Base-by-base conservation (phyloP, 495 filamentous ascomycete species). In the Penicillium tannophilum region DNA sequence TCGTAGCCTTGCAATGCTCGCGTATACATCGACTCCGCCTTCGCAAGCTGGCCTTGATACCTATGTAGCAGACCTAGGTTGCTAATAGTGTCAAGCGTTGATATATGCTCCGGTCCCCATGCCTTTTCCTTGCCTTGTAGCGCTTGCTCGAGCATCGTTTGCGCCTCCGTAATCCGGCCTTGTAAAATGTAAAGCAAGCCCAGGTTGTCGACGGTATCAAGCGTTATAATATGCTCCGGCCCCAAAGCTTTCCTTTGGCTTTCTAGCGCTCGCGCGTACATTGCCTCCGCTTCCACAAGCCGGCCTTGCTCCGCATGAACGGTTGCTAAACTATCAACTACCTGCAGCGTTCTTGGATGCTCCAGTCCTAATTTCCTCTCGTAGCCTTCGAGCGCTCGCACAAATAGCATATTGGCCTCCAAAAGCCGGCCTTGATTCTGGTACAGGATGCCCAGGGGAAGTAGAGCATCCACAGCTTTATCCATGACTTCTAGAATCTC, bases 61-160 rank as follows among this genome's bases (percentile, higher is more conserved):
- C n/a, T n/a, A n/a, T n/a, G n/a, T n/a, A n/a, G n/a, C n/a, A n/a
- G n/a, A n/a, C n/a, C n/a, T n/a, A n/a, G n/a, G n/a, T n/a, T n/a
- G n/a, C n/a, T n/a, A n/a, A n/a, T n/a, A n/a, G n/a, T n/a, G n/a
- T n/a, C n/a, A n/a, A 35, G 31, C 3, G 31, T 11, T 11, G 31
- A 35, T 35, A 11, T 35, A 11, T 35, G 31, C 31, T 5, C 31
- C 9, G 14, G 51, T 23, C 59, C 54, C 8, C 58, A 23, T 33
- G 33, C 44, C 26, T 58, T 55, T 23, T 63, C 47, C 4, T 56
- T 35, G 48, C 47, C 56, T 63, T 46, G 36, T 26, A 60, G 57
- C 52, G 53, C 66, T 33, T 39, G 58, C 31, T 56, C 23, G 52
- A 48, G 61, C 51, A 60, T 64, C 24, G 51, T 24, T 49, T 56